These are phyloP conservation scores for Candolleomyces eurysporus DNA, from an alignment of 768 basidiomycete genomes.

Conservation along the genomic window DNA sequence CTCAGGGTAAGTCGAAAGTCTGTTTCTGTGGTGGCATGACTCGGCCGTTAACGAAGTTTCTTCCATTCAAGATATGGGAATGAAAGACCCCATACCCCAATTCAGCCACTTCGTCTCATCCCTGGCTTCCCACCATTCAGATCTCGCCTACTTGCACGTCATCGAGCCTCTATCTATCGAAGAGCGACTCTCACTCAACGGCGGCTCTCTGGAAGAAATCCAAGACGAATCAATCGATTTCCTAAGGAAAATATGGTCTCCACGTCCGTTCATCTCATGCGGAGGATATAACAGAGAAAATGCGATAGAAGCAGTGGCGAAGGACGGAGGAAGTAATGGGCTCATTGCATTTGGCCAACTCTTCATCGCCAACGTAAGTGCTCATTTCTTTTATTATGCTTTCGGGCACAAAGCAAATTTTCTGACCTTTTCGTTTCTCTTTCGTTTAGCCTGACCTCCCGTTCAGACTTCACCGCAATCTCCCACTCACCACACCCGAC, in stretches of 20 bases:
- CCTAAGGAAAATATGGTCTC: conserved; percentile 44
- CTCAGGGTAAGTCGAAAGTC: conserved; percentile 29
- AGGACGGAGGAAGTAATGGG: conserved; percentile 12
- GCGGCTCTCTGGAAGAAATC: conserved; percentile 11
- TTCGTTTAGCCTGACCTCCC: conserved; percentile 12
- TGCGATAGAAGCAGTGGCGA: conserved; percentile 31
- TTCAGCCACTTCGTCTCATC: conserved; percentile 48
- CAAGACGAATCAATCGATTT: conserved; percentile 38
- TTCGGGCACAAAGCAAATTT: not conserved
- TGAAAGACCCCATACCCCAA: conserved; percentile 52
- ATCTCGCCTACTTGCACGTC: conserved; percentile 52
- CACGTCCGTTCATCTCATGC: conserved; percentile 37
- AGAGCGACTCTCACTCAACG: conserved; percentile 6
- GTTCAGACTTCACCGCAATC: conserved; percentile 2
- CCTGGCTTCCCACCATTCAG: conserved; percentile 36
- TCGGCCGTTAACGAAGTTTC: not conserved
- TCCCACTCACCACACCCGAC: conserved; percentile 31
- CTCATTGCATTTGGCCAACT: conserved; percentile 28
- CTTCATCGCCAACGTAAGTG: conserved; percentile 32
- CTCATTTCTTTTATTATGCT: not conserved
- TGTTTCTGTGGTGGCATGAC: conserved; percentile 15
- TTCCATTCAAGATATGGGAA: conserved; percentile 40
- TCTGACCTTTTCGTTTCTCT: not conserved
- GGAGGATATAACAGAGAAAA: conserved; percentile 43
- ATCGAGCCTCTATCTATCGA: conserved; percentile 33